phyloP scores from a whole-genome alignment of 805 yeast species.

The Candida pini region DNA sequence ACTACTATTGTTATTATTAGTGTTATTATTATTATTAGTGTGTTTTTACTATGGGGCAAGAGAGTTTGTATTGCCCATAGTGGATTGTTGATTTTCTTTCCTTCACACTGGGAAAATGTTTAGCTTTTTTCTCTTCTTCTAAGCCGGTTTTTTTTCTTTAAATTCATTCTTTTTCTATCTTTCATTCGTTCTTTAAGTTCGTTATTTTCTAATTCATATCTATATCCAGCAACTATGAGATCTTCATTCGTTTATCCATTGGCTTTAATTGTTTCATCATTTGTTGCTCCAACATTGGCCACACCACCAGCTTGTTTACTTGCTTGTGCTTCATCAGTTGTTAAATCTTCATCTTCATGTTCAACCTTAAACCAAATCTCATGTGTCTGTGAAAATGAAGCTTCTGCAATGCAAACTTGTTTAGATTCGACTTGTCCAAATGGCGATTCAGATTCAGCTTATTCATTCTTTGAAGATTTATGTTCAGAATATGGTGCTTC shows the following conservation, averaged over 20 bases:
- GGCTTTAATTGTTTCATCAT: constrained; percentile 32
- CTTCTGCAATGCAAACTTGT: constrained; percentile 52
- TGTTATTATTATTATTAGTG: too few relatives aligned
- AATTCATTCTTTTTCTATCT: too few relatives aligned
- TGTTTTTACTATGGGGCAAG: too few relatives aligned
- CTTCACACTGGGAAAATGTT: too few relatives aligned
- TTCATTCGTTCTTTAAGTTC: too few relatives aligned
- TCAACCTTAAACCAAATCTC: constrained; percentile 53
- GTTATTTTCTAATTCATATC: too few relatives aligned
- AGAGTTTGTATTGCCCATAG: too few relatives aligned
- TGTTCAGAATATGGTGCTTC: constrained; percentile 45
- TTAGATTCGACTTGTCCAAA: constrained; percentile 64
- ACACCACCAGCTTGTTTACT: constrained; percentile 90
- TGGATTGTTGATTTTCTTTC: too few relatives aligned
- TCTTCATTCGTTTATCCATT: constrained; percentile 18
- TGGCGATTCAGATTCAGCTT: constrained; percentile 54
- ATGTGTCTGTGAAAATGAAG: constrained; percentile 63
- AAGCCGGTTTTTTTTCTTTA: too few relatives aligned
- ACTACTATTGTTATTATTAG: too few relatives aligned
- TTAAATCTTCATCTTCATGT: constrained; percentile 48
- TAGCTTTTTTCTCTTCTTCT: too few relatives aligned
- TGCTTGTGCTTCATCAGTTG: constrained; percentile 78
- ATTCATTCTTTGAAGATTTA: constrained; percentile 45
- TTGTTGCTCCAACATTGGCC: constrained; percentile 39
- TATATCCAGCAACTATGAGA: constrained; percentile 18